Base-by-base conservation (phyloP, 2,329 filamentous ascomycete species). In the Diaporthe ampelina region DNA sequence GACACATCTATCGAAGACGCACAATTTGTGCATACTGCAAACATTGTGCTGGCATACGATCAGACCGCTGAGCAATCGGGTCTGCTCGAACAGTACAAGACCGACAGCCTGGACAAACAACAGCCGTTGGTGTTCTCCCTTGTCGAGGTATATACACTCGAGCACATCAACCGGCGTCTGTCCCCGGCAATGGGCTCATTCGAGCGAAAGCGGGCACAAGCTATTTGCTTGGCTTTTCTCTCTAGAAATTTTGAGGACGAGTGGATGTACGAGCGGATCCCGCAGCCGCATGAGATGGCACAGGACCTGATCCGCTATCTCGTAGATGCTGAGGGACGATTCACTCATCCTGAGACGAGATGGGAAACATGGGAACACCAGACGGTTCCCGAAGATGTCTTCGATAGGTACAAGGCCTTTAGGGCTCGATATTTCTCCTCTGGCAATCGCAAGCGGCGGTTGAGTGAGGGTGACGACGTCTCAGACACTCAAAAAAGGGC, bases 21-120 rank as follows among this genome's bases (percentile, higher is more conserved):
- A 24, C 68, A 68, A 58, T 61, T 40, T 9, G 52, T 45, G 15
- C 63, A 40, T 11, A 67, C 52, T 7, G 50, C 67, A 21, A 71
- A 91, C 73, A 82, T 87, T 17, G 84, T 91, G 61, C 85, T 91
- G 73, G 87, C 85, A 24, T 91, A 88, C 74, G 89, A 91, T 74
- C 84, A 88, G 77, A 84, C 83, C 1, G 89, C 88, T 58, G 81
- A 83, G 35, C 81, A 80, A 17, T 88, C 84, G 4, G 81, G 79
- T 24, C 78, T 81, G 72, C 79, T 75, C 56, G 81, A 72, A 75
- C 79, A 68, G 65, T 81, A 76, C 59, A 75, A 74, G 43, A 76
- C 73, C 19, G 43, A 54, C 29, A 29, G 48, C 15, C 17, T 58
- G 17, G 40, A 73, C 6, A 63, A 73, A n/a, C 73, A 75, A 56